A percentile compares a stretch with the other conserved stretches of the same genome.
Conservation (phyloP, 108 stramenopile species). For the Nitzschia sp. region DNA sequence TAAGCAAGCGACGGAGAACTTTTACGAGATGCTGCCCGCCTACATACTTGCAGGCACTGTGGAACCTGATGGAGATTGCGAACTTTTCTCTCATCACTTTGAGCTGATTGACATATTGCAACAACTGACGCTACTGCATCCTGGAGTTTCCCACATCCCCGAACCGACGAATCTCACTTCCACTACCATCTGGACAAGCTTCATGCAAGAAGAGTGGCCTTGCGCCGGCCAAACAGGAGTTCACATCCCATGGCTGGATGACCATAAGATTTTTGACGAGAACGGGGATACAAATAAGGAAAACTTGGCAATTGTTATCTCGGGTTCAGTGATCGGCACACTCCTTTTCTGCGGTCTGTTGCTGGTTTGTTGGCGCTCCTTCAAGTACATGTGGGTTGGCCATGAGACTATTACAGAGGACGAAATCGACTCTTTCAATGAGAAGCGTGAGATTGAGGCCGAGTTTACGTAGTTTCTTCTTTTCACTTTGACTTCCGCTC, state of each 20-base stretch:
- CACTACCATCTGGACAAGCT: slow-evolving; percentile 22
- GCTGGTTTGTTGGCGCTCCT: background rate
- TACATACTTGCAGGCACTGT: slow-evolving; percentile 11
- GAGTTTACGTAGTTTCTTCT: background rate
- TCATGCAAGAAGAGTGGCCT: slow-evolving; percentile 24
- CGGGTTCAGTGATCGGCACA: background rate
- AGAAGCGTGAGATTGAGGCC: background rate
- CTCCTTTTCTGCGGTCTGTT: background rate
- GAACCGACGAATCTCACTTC: slow-evolving; percentile 8
- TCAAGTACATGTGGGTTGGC: background rate
- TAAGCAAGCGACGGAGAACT: background rate
- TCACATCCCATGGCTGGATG: slow-evolving; percentile 3
- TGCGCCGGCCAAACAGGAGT: slow-evolving; percentile 5
- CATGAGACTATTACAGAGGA: background rate
- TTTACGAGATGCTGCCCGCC: background rate
- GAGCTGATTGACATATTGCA: background rate
- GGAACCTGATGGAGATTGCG: slow-evolving; percentile 9
- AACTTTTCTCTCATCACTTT: slow-evolving; percentile 32
- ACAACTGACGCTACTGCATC: background rate
- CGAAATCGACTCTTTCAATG: background rate
- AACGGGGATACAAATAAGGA: background rate
- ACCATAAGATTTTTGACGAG: background rate
- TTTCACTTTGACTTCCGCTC: too few species aligned
- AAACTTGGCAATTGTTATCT: background rate
- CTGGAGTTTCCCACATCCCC: background rate